These are phyloP conservation scores for Fusarium torreyae DNA, from an alignment of 2,329 filamentous ascomycete genomes.

Conservation along the genomic window DNA sequence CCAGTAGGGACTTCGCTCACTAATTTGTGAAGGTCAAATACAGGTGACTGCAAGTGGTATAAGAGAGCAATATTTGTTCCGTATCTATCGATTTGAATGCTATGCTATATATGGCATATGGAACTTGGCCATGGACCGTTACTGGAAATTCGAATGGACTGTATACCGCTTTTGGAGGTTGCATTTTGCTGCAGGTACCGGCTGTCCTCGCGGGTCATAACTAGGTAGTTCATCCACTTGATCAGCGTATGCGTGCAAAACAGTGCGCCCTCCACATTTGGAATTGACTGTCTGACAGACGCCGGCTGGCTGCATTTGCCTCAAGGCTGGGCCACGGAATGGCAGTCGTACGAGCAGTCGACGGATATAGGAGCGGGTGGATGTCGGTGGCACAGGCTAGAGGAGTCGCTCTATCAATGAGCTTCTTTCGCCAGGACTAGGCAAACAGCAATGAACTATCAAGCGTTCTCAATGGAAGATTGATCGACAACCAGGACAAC, in stretches of 20 bases:
- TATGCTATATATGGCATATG: constrained; percentile 16
- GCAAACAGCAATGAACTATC: constrained; percentile 10
- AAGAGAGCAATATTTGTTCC: not conserved
- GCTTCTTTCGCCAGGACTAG: constrained; percentile 2
- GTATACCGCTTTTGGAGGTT: constrained; percentile 32
- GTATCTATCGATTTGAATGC: not conserved
- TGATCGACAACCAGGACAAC: constrained; percentile 38
- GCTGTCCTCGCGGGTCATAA: not conserved
- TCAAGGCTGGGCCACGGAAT: constrained; percentile 36
- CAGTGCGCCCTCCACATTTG: constrained; percentile 27
- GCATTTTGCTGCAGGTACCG: constrained; percentile 48
- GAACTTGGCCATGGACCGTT: constrained; percentile 16
- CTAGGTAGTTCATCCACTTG: constrained; percentile 9
- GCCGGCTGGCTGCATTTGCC: constrained; percentile 33
- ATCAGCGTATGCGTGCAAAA: constrained; percentile 8
- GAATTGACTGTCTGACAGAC: constrained; percentile 26
- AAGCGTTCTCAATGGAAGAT: constrained; percentile 15
- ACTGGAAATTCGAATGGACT: constrained; percentile 16
- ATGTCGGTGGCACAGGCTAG: constrained; percentile 21
- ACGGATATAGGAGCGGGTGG: constrained; percentile 36
- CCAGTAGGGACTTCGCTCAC: constrained; percentile 1
- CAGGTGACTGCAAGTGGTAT: too few species aligned
- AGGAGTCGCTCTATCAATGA: constrained; percentile 36
- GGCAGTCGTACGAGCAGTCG: constrained; percentile 43
- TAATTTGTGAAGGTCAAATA: too few species aligned